Conservation (phyloP, 768 basidiomycete species). For the Lanmaoa rubissima region DNA sequence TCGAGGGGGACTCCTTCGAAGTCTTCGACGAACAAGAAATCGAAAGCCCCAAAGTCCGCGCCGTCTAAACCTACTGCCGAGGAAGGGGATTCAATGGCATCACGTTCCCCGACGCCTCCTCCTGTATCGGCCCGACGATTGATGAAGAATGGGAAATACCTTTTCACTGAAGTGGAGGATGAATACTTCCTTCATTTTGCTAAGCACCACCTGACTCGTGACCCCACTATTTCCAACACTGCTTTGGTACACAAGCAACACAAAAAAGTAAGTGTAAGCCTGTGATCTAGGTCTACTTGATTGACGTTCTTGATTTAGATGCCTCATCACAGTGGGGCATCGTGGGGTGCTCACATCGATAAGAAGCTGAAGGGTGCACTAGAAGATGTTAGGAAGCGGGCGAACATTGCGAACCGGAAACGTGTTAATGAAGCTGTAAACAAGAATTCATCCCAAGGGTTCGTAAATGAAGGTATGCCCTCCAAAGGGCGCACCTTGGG, state of each 20-base stretch:
- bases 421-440: conserved; percentile 1
- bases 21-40: conserved; percentile 1
- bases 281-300: neutral
- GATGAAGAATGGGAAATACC: conserved; percentile 33
- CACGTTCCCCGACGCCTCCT: conserved; percentile 48
- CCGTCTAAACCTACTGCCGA: neutral
- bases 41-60: neutral
- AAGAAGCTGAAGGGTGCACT: conserved; percentile 36
- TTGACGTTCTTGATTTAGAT: conserved; percentile 41
- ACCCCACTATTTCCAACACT: conserved; percentile 42
- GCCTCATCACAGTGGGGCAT: conserved; percentile 52
- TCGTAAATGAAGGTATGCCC: neutral
- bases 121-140: conserved; percentile 30
- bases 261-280: conserved; percentile 41
- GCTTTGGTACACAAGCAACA: conserved; percentile 40
- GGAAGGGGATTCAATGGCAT: neutral
- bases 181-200: conserved; percentile 47
- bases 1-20: conserved; percentile 9
- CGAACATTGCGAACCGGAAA: conserved; percentile 52
- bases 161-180: conserved; percentile 51
- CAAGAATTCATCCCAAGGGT: neutral
- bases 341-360: conserved; percentile 48
- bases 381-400: conserved; percentile 48
- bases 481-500: neutral
- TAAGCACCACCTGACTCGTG: conserved; percentile 44